Evolutionary conservation across 768 basidiomycete species (phyloP), one percentile per base, ranked within the genome.

Genomic region (Leccinum variicolor): DNA sequence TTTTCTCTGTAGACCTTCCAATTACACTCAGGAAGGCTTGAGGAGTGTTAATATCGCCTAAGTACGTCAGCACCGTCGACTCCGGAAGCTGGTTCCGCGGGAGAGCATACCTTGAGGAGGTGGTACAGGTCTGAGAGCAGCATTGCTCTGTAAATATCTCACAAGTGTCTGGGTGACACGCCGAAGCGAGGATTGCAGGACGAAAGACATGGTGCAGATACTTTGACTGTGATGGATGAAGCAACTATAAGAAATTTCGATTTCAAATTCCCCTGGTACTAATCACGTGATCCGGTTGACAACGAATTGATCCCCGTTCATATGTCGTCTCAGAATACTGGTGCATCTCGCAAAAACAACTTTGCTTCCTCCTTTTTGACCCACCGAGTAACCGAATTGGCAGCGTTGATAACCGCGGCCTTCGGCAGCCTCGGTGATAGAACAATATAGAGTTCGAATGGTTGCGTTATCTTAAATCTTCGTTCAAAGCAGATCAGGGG

Each of bases 361-460:
- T 76, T 79, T 6, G 74, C 75, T 71, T 97, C 96, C 66, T 97
- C 92, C 63, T 85, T 89, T 79, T 90, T 88, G 6, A 97, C 86
- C 96, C 96, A 99, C 15, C 87, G 78, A 21, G 87, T 86, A 25
- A 98, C 89, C 1, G 87, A 81, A 69, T 98, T 96, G 8, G 96
- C 97, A 5, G 94, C 90, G 13, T 86, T 84, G 14, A 98, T 86
- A 1, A 84, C 87, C 0, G 90, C 93, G 52, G 86, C 87, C 79
- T 98, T 98, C 6, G 96, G 92, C 53, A 98, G 68, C 50, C 82
- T 79, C 10, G 92, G 90, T 1, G 93, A 91, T 14, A 95, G 70
- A 0, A 89, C 79, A 51, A 96, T 74, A 68, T 97, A 98, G 15
- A 98, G 74, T 71, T 98, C 97, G 67, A 97, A 98, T 0, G 88